Conservation (phyloP, 2,329 filamentous ascomycete species). For the Fusarium setosum region DNA sequence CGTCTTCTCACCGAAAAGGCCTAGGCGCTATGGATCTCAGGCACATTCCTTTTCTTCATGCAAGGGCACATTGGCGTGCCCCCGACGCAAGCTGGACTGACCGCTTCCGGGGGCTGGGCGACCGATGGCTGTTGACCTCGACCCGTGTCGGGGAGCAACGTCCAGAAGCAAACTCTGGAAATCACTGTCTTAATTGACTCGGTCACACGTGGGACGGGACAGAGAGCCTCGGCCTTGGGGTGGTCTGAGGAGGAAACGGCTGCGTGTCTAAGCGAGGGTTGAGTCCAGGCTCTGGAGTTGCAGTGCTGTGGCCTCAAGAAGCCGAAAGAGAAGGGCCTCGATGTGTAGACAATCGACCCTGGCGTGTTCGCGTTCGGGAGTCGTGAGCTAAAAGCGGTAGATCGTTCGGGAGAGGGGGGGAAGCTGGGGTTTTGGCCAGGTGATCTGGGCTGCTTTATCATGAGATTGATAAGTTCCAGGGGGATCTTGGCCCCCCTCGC, state of each 20-base stretch:
- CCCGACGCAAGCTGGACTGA: constrained; percentile 30
- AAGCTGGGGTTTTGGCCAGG: constrained; percentile 22
- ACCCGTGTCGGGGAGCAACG: constrained; percentile 4
- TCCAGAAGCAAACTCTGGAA: constrained; percentile 7
- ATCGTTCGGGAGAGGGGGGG: constrained; percentile 13
- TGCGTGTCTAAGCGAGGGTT: constrained; percentile 20
- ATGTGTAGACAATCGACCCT: not conserved
- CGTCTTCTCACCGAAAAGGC: constrained; percentile 25
- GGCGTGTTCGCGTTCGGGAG: constrained; percentile 16
- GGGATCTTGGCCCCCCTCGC: not conserved
- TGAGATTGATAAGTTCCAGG: constrained; percentile 40
- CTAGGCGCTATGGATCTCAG: constrained; percentile 29
- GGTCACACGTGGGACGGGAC: not conserved
- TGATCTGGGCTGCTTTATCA: constrained; percentile 43
- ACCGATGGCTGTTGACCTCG: constrained; percentile 27
- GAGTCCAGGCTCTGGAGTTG: constrained; percentile 3
- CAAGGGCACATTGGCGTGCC: constrained; percentile 37
- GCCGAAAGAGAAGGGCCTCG: not conserved
- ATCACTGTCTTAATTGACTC: constrained; percentile 9
- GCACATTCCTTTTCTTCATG: constrained; percentile 34
- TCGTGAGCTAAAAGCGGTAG: constrained; percentile 30
- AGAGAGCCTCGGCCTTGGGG: not conserved
- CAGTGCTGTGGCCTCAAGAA: not conserved
- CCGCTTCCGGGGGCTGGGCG: constrained; percentile 28
- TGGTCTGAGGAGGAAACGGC: constrained; percentile 20